Base-by-base conservation (phyloP, 2,329 filamentous ascomycete genomes). In the Xylaria sp. region DNA sequence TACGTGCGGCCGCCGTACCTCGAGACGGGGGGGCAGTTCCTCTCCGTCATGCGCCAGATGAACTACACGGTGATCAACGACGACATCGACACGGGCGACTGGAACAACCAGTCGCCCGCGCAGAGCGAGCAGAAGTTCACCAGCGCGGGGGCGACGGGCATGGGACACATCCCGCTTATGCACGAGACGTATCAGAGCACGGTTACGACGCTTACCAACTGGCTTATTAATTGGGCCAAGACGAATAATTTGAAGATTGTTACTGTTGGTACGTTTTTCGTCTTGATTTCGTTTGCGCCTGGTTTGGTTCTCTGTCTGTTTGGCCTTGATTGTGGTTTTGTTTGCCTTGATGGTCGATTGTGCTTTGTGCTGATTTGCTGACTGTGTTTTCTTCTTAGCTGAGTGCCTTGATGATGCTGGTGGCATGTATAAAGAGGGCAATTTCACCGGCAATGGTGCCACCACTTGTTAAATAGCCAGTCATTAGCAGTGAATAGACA, bases 31-130 rank as follows among this genome's bases (percentile, higher is more conserved):
- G 83, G 82, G 25, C 76, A 80, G 67, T 80, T 85, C 51, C 77
- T 85, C 57, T 74, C 76, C 20, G 81, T 81, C 15, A 81, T 85
- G 80, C 75, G 74, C 65, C 71, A 79, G 64, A 77, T 90, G 59
- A 86, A 86, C 65, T 90, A 89, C 81, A 87, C 88, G 75, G 84
- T 89, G 74, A 85, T 87, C 74, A 90, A 87, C 73, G 83, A 89
- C 74, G 86, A 90, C 70, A 80, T 90, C 58, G 88, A 91, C 75
- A 84, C 88, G 1, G 85, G 88, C 60, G 89, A 90, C 79, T 90
- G 89, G 83, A 85, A 89, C 75, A 84, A 87, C 61, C 79, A 84
- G 68, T 80, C 82, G 3, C 81, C 86, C 0, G 76, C 79, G 65
- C 84, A 86, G 77, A 85, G 87, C 74, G 82, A 89, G 81, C 79